Conservation (phyloP, 164 flowering plant genomes). For the Cinnamomum micranthum region DNA sequence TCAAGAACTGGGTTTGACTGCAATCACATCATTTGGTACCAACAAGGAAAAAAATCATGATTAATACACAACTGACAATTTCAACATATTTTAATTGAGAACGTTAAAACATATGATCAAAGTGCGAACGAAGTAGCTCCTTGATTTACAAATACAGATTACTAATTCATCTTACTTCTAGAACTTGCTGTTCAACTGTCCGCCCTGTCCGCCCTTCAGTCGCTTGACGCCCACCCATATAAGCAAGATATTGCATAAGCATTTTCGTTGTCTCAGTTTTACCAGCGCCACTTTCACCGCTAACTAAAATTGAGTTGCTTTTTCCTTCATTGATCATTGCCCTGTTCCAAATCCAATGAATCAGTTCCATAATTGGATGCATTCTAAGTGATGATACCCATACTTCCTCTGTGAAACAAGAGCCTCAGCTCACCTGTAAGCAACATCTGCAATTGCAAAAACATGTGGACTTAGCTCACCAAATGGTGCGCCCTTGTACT, state of each 20-base stretch:
- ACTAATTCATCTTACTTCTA: slow-evolving; percentile 63
- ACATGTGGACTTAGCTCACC: slow-evolving; percentile 81
- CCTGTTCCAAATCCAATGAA: slow-evolving; percentile 28
- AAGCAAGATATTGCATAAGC: slow-evolving; percentile 92
- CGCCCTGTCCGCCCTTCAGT: slow-evolving; percentile 71
- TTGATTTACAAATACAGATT: no score
- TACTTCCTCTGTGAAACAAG: not conserved
- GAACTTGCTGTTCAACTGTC: slow-evolving; percentile 76
- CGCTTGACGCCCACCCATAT: slow-evolving; percentile 59
- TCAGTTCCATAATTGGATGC: not conserved
- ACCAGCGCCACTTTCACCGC: slow-evolving; percentile 94
- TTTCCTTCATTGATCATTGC: slow-evolving; percentile 74
- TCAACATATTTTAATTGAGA: not conserved
- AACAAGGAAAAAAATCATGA: not conserved
- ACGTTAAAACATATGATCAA: no score
- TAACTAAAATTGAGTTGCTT: slow-evolving; percentile 71
- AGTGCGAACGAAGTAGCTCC: no score
- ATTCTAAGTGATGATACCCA: not conserved
- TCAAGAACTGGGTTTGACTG: slow-evolving; percentile 94
- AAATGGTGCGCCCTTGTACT: slow-evolving; percentile 60
- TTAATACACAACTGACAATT: not conserved
- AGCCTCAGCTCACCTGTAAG: slow-evolving; percentile 49
- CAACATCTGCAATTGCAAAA: slow-evolving; percentile 82
- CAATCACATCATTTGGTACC: slow-evolving; percentile 21
- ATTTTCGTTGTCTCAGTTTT: slow-evolving; percentile 92